These are phyloP conservation scores for Micractinium conductrix DNA, from an alignment of 139 green algal species.

Conservation along the genomic window DNA sequence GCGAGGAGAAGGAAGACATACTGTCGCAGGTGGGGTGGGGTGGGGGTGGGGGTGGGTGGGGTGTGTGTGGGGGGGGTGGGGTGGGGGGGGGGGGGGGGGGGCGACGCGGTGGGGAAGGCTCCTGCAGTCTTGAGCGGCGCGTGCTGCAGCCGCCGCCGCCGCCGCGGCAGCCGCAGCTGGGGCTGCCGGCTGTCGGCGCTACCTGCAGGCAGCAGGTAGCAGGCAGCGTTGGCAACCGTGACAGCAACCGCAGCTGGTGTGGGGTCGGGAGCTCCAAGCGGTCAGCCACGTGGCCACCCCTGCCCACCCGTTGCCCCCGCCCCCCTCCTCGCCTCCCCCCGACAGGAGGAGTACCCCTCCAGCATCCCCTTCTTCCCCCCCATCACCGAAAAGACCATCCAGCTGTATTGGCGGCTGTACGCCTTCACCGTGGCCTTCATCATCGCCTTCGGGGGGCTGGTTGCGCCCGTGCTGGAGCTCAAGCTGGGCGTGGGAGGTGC, in stretches of 20 bases:
- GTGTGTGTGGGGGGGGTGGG: too few species aligned
- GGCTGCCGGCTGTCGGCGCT: too few species aligned
- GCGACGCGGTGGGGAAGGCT: too few species aligned
- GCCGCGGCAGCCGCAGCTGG: too few species aligned
- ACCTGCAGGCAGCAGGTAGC: too few species aligned
- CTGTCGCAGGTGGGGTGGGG: background rate
- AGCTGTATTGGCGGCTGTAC: conserved; percentile 89
- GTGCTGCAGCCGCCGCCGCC: background rate
- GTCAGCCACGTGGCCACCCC: too few species aligned
- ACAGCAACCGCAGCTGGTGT: too few species aligned
- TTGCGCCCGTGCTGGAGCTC: conserved; percentile 93
- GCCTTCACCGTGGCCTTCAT: conserved; percentile 68
- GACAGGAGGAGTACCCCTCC: conserved; percentile 71
- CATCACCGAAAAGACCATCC: conserved; percentile 84
- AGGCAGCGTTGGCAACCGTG: too few species aligned
- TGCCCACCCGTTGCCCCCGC: background rate
- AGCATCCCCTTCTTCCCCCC: conserved; percentile 92
- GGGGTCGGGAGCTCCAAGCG: too few species aligned
- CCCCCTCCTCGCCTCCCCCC: conserved; percentile 12
- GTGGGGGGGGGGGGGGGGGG: too few species aligned
- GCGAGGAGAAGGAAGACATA: background rate
- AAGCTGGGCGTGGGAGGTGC: conserved; percentile 90
- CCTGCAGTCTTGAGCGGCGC: too few species aligned
- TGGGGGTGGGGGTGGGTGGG: background rate
- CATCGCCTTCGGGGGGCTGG: conserved; percentile 93